These are phyloP conservation scores for Penicillium sp. DNA, from an alignment of 2,329 filamentous ascomycete species.

Conservation along the genomic window DNA sequence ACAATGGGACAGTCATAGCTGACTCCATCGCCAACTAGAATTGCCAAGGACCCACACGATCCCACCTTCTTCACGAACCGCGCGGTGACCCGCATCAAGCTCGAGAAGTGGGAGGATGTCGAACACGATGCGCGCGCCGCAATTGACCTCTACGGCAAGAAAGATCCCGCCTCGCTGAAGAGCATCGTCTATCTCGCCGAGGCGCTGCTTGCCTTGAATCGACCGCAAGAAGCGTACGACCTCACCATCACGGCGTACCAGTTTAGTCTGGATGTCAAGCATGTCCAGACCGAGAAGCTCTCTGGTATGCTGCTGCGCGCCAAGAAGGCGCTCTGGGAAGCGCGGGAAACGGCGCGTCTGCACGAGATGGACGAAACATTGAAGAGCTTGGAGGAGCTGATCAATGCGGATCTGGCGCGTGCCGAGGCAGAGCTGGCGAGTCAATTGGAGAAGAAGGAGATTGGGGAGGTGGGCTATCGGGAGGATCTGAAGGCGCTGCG, in stretches of 20 bases:
- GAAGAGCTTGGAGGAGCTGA: slow-evolving; percentile 45
- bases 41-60: slow-evolving; percentile 77
- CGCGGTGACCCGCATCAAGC: slow-evolving; percentile 77
- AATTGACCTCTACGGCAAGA: slow-evolving; percentile 63
- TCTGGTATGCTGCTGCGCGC: slow-evolving; percentile 74
- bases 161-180: slow-evolving; percentile 69
- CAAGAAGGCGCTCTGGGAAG: slow-evolving; percentile 86
- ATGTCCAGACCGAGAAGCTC: slow-evolving; percentile 70
- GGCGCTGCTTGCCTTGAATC: slow-evolving; percentile 74
- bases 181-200: slow-evolving; percentile 82
- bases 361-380: slow-evolving; percentile 51
- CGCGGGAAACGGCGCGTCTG: slow-evolving; percentile 60
- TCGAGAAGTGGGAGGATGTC: slow-evolving; percentile 72
- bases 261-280: slow-evolving; percentile 65
- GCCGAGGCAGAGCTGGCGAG: slow-evolving; percentile 43
- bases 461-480: slow-evolving; percentile 67
- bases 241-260: slow-evolving; percentile 74
- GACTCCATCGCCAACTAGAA: slow-evolving; percentile 53
- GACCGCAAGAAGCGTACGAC: slow-evolving; percentile 72
- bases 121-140: slow-evolving; percentile 77
- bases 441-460: slow-evolving; percentile 43
- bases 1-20: slow-evolving; percentile 1
- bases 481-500: slow-evolving; percentile 65
- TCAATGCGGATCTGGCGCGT: slow-evolving; percentile 45
- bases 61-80: slow-evolving; percentile 86